Evolutionary conservation across 2,329 filamentous ascomycete species (phyloP), one percentile per base, ranked within the genome.

Genomic region (Sporothrix phasma): DNA sequence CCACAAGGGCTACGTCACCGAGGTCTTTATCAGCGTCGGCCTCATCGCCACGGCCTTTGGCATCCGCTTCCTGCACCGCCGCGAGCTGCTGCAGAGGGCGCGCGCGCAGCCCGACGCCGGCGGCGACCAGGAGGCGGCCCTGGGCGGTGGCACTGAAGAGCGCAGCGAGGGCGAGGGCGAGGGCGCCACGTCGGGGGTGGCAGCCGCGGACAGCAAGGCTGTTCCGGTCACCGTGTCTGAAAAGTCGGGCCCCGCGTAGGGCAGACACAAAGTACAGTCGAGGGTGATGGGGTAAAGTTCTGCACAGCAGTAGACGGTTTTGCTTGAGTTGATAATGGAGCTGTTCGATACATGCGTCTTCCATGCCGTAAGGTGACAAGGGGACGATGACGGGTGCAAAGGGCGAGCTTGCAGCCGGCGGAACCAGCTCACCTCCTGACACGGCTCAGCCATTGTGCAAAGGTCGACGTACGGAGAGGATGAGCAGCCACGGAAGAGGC

Each of bases 1-100:
- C 64, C 76, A 74, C 0, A 87, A 87, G 68, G 86, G 85, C 0
- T 87, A 81, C 60, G 77, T 83, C 10, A 85, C 84, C 0, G 79
- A 80, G 67, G 73, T 81, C 5, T 76, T 78, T 5, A 70, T 86
- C 41, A 77, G 79, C 0, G 70, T 77, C 0, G 73, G 74, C 1
- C 69, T 87, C 61, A 85, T 87, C 47, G 72, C 69, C 0, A 81
- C 76, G 7, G 74, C 83, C 0, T 76, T 86, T 29, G 60, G 73
- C 0, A 80, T 84, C 26, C 72, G 79, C 3, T 69, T 74, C 58
- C 65, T 82, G 39, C 79, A 84, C 62, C 72, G 74, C 22, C 72
- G 75, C n/a, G 79, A 84, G 68, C 45, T 49, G 3, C 41, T 47
- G 10, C 13, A 29, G 15, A 58, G 58, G 39, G 26, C 19, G 31